Evolutionary conservation across 495 filamentous ascomycete genomes (phyloP).

Genomic region (Hyaloscypha hepaticicola): DNA sequence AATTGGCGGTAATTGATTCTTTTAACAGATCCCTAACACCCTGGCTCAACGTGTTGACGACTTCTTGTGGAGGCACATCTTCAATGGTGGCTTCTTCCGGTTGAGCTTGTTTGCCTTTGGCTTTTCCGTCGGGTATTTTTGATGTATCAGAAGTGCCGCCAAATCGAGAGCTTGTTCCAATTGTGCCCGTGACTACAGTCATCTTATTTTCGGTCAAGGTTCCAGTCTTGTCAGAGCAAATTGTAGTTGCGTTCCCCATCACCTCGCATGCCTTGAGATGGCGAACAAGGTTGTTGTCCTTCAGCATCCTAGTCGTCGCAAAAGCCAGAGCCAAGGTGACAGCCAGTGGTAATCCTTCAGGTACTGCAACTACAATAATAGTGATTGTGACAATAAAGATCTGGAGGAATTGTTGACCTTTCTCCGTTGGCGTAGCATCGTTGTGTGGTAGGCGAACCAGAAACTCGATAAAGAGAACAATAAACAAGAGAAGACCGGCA

Average conservation of each 20-base stretch:
- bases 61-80: conserved; percentile 49
- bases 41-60: conserved; percentile 55
- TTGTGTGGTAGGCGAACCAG: conserved; percentile 62
- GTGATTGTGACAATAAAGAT: conserved; percentile 97
- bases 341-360: conserved; percentile 88
- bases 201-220: conserved; percentile 95
- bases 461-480: conserved; percentile 93
- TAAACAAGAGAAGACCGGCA: conserved; percentile 79
- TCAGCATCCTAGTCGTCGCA: conserved; percentile 91
- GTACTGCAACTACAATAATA: conserved; percentile 92
- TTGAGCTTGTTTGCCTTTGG: conserved; percentile 32
- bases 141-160: conserved; percentile 36
- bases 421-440: conserved; percentile 57
- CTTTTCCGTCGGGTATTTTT: conserved; percentile 19
- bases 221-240: conserved; percentile 96
- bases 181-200: conserved; percentile 76
- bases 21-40: conserved; percentile 63
- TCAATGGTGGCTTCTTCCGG: conserved; percentile 37
- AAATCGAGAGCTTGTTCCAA: conserved; percentile 68
- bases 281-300: conserved; percentile 92
- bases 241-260: conserved; percentile 97
- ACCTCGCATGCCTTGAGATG: conserved; percentile 91
- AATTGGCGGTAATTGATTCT: conserved; percentile 80
- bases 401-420: conserved; percentile 83
- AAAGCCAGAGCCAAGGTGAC: conserved; percentile 93